Percentiles rank a stretch among this genome's conserved stretches.
phyloP scores from a whole-genome alignment of 805 yeast species.

The Nakazawaea laoshanensis region DNA sequence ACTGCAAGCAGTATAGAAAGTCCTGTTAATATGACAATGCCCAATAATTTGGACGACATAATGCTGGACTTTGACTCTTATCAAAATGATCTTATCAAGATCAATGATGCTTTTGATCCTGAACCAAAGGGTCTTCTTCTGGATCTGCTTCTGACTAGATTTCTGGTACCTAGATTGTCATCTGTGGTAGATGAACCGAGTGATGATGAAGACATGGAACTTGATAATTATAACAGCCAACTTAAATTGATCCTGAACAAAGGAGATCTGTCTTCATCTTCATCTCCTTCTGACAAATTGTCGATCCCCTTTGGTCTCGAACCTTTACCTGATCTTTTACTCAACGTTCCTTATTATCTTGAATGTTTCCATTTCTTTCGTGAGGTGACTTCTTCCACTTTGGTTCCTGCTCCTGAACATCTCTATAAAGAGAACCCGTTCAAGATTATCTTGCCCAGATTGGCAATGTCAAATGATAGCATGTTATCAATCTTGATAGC shows the following conservation, averaged over 20 bases:
- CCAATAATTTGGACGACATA: constrained; percentile 1
- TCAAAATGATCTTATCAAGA: constrained; percentile 8
- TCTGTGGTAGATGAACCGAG: constrained; percentile 3
- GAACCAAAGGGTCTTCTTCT: neutral
- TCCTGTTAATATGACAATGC: neutral
- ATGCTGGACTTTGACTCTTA: constrained; percentile 7
- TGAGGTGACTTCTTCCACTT: constrained; percentile 46
- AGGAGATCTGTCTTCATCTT: constrained; percentile 5
- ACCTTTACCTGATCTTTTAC: constrained; percentile 55
- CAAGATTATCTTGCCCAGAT: constrained; percentile 51
- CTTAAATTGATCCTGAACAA: neutral
- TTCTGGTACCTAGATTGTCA: neutral
- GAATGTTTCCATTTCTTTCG: constrained; percentile 58
- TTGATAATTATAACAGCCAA: neutral
- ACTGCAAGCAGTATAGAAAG: constrained; percentile 1
- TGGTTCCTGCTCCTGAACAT: constrained; percentile 59
- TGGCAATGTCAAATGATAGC: constrained; percentile 55
- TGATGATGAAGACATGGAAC: constrained; percentile 12
- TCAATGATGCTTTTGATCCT: constrained; percentile 3
- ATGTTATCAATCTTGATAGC: constrained; percentile 49
- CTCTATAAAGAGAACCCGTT: constrained; percentile 58
- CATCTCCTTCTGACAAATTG: constrained; percentile 13
- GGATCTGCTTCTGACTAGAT: neutral
- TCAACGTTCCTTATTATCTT: constrained; percentile 50
- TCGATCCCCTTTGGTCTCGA: constrained; percentile 24